phyloP scores from a whole-genome alignment of 495 filamentous ascomycete genomes.

The Parathielavia appendiculata region DNA sequence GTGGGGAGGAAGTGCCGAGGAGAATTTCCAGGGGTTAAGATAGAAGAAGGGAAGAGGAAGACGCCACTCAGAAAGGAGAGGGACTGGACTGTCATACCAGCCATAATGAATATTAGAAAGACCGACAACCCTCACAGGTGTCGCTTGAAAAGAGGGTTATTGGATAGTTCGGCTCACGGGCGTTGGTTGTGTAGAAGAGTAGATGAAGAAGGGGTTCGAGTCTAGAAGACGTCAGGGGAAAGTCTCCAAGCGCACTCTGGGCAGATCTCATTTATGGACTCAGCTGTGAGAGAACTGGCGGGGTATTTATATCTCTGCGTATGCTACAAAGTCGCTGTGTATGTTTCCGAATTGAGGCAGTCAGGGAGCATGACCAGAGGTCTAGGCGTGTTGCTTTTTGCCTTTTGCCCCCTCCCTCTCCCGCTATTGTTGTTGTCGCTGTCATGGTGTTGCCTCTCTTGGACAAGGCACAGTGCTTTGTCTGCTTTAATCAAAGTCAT shows the following conservation, averaged over 20 bases:
- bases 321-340: neutral
- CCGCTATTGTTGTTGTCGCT: neutral
- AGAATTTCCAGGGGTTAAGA: neutral
- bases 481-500: too few relatives aligned
- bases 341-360: neutral
- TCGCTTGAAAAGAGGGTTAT: neutral
- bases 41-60: neutral
- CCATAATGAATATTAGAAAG: neutral
- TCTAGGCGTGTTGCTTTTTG: neutral
- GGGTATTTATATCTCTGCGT: neutral
- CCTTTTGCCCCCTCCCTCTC: neutral
- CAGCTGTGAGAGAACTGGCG: neutral
- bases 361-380: neutral
- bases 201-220: neutral
- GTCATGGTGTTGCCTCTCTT: neutral
- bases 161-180: neutral
- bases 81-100: neutral
- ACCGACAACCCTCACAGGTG: neutral
- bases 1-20: neutral
- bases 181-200: neutral
- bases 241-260: neutral
- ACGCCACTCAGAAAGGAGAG: neutral
- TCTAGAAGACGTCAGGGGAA: conserved; percentile 6
- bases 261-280: neutral
- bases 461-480: too few relatives aligned